A percentile compares a stretch with the other conserved stretches of the same genome.
phyloP scores from a whole-genome alignment of 345 rosid genomes.

The Lenwebbia sp. region DNA sequence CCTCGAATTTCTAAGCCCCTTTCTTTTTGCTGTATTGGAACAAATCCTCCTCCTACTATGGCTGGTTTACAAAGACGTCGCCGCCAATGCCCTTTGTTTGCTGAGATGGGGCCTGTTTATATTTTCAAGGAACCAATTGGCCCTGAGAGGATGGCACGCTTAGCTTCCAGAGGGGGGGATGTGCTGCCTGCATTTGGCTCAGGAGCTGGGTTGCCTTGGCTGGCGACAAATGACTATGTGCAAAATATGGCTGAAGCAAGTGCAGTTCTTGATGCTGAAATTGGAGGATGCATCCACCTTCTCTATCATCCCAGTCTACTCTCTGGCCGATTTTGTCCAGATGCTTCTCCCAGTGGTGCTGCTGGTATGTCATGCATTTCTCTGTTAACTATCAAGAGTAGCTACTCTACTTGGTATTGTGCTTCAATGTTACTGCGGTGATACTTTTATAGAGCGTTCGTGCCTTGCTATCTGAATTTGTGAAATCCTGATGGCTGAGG shows the following conservation, averaged over 20 bases:
- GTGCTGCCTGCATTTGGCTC: constrained; percentile 78
- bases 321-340: constrained; percentile 95
- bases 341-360: constrained; percentile 90
- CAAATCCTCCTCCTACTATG: constrained; percentile 98
- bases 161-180: constrained; percentile 97
- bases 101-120: constrained; percentile 97
- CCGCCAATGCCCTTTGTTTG: constrained; percentile 96
- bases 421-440: not conserved
- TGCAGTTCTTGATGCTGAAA: constrained; percentile 77
- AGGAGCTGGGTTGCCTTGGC: constrained; percentile 97
- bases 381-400: not conserved
- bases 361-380: constrained; percentile 46
- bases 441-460: not conserved
- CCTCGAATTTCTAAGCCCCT: constrained; percentile 93
- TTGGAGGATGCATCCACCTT: constrained; percentile 79
- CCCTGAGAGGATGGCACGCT: constrained; percentile 78
- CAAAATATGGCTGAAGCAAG: constrained; percentile 64
- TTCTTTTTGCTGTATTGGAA: constrained; percentile 96
- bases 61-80: constrained; percentile 99
- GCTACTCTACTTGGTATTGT: not conserved
- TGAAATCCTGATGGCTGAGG: not conserved
- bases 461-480: not conserved
- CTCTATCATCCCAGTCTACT: constrained; percentile 86
- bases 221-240: constrained; percentile 61
- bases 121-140: constrained; percentile 98